Evolutionary conservation across 352 stramenopile genomes (phyloP), one percentile per base, ranked within the genome.

Genomic region (Phytophthora brassicae): DNA sequence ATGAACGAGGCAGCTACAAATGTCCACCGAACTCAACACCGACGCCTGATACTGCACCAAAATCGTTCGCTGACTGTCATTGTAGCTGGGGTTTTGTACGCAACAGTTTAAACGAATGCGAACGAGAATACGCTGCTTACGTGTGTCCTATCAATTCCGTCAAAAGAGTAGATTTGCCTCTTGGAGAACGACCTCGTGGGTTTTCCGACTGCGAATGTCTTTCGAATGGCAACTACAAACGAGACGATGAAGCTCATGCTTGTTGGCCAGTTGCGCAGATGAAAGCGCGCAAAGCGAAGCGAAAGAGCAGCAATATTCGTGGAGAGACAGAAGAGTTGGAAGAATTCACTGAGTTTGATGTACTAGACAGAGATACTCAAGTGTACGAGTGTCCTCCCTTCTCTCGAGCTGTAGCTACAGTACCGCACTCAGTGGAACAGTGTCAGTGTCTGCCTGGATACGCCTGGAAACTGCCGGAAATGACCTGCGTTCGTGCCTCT

Each of bases 141-240:
- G 80, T 80, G 24, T 95, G 84, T 42, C 84, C 84, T 1, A 63
- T 75, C 6, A 75, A 91, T 68, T 84, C 83, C 6, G 49, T 73
- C 31, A 80, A 78, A 59, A 69, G 69, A 28, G 42, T 56, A 1
- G 77, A 73, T 20, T 48, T 92, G 1, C 36, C 66, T 0, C 60
- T 81, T 3, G 64, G 68, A 16, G 56, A 75, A 41, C 68, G 68
- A n/a, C 69, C 86, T 2, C 74, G 62, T 20, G 84, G 84, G 9
- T 92, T 93, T 58, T 79, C 74, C n/a, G 82, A 92, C 66, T 95
- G 86, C 44, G 75, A 86, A 45, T 94, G 86, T 50, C 57, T 81
- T 3, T 47, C 81, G 1, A 56, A 64, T 33, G 59, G 54, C 24
- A 47, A 77, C 13, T 93, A 81, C 50, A 42, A 56, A 13, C 80